Base-by-base conservation (phyloP, 768 basidiomycete species). In the Phlebiopsis flavidoalba region DNA sequence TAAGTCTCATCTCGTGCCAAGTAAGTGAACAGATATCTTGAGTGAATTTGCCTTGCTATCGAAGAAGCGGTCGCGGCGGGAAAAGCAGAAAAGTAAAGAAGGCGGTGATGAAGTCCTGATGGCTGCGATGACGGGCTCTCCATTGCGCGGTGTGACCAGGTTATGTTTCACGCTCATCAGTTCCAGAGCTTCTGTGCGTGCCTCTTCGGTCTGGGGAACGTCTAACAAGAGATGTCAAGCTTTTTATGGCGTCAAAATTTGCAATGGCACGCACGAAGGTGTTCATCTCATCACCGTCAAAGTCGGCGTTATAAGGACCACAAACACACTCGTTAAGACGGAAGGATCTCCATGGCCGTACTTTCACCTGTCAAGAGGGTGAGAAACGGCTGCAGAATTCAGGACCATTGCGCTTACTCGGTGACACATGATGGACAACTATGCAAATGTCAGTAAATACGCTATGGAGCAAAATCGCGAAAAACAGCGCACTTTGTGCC, bases 201-300 rank as follows among this genome's bases (percentile, higher is more conserved):
- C 95, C 75, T 99, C 97, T 73, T 99, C 97, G 0, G 97, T 99
- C 74, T 99, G 97, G 0, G 97, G 97, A 1, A 99, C 93, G 74
- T 99, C 95, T 98, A 43, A 63, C 7, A 14, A 19, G 26, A 21
- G 40, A 51, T 26, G 52, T 64, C 26, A 3, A 43, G 22, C 17
- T 55, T 26, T 31, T 40, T 14, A 61, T 35, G 37, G 50, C 33
- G 54, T 3, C 26, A 31, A 8, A 24, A 58, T 14, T 21, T 55
- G 40, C 14, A 7, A 33, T 71, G 31, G 10, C 8, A 73, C 92
- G 68, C 69, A 95, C 96, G 97, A 68, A 99, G 78, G 75, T n/a
- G n/a, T 99, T 99, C 97, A 99, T 99, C 73, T 99, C 97, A 71
- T 99, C 97, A 63, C 97, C 97, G 71, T 99, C 97, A 65, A 99